Conservation (phyloP, 768 basidiomycete genomes). For the Tulasnella sp. region DNA sequence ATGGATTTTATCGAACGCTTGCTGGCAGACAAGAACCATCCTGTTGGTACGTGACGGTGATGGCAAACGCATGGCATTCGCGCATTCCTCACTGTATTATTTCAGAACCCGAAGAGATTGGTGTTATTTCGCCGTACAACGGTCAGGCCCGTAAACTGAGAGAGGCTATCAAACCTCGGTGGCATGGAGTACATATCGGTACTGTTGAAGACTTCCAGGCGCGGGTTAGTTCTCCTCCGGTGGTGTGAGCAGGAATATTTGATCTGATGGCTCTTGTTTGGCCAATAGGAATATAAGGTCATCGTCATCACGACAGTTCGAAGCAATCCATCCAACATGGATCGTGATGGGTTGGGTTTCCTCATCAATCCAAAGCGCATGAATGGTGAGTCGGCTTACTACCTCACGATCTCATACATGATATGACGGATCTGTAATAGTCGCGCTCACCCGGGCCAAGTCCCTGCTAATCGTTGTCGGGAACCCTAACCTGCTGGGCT, state of each 20-base stretch:
- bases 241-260: background rate
- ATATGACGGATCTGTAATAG: background rate
- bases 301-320: conserved; percentile 18
- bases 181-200: conserved; percentile 7
- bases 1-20: conserved; percentile 35
- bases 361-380: conserved; percentile 16
- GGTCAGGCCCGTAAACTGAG: conserved; percentile 45
- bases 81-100: background rate
- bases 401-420: background rate
- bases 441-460: conserved; percentile 6
- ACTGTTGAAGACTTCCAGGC: conserved; percentile 18
- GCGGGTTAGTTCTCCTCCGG: background rate
- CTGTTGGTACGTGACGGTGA: conserved; percentile 17
- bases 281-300: conserved; percentile 12
- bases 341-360: conserved; percentile 11
- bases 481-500: background rate
- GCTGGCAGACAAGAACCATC: conserved; percentile 24
- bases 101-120: conserved; percentile 31
- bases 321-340: background rate
- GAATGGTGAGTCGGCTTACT: background rate
- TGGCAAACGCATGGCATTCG: background rate
- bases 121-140: conserved; percentile 49
- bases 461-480: conserved; percentile 10
- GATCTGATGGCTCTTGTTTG: background rate
- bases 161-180: conserved; percentile 23